Base-by-base conservation (phyloP, 306 rosid genomes). In the Acacia melanoxylon region DNA sequence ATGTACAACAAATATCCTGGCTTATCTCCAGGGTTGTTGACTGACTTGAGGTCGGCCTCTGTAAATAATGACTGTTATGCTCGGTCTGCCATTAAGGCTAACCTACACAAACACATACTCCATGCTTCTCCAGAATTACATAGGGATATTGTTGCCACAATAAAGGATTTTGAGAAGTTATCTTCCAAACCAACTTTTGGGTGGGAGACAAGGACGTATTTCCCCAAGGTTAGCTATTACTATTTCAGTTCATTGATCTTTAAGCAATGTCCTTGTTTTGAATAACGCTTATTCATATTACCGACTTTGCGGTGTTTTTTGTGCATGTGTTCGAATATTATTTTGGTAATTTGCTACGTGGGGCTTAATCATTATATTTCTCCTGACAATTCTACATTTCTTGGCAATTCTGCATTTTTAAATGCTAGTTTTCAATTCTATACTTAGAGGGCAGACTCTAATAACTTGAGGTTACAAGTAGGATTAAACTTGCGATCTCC, bases 1-100 rank as follows among this genome's bases (percentile, higher is more conserved):
- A 83, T 93, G 78, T 87, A 85, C 85, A 3, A 82, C 9, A 78
- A 85, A 78, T 85, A 89, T 86, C 89, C 87, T 10, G 83, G 80
- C 13, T 61, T 80, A 58, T 89, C 96, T 16, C 82, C 92, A 0
- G 82, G 63, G 41, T 25, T 85, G 75, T 84, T 93, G 46, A 93
- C 98, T 6, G 92, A 79, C 81, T 80, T 91, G 94, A 91, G 98
- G 70, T 83, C 93, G 22, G 91, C 91, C 29, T 86, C 93, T 2
- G 93, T 86, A 72, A 93, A 87, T 61, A 90, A 93, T 49, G 96
- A 91, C 27, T 88, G 91, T 69, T 93, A 90, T 61, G 89, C 94
- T 8, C 81, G 83, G 45, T 82, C 84, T 79, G 72, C 94, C 24
- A 75, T 91, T 31, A 91, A 81, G 69, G 92, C 87, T 63, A 80